Evolutionary conservation across 371 early-diverging fungal genomes (phyloP).

Genomic region (Batrachochytrium dendrobatidis): DNA sequence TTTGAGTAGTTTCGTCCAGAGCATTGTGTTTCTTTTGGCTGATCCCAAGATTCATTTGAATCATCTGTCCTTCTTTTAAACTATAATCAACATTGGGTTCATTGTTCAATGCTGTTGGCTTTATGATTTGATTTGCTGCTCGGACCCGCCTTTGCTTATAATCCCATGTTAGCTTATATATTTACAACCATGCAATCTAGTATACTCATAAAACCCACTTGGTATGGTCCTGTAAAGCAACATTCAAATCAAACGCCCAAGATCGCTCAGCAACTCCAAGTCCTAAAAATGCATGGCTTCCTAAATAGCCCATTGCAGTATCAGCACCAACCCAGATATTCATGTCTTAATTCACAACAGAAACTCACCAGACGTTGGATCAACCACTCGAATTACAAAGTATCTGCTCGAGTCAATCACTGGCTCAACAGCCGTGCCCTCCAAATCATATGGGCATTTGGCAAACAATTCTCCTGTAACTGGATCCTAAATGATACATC

Average conservation of each 20-base stretch:
- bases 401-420: slow-evolving; percentile 87
- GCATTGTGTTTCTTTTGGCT: neutral
- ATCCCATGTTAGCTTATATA: neutral
- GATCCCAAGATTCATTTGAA: slow-evolving; percentile 69
- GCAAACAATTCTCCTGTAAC: slow-evolving; percentile 79
- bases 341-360: neutral
- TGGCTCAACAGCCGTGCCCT: slow-evolving; percentile 72
- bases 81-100: slow-evolving; percentile 71
- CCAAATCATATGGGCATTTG: slow-evolving; percentile 63
- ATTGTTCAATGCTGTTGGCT: slow-evolving; percentile 7
- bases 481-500: slow-evolving; percentile 5
- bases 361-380: slow-evolving; percentile 47
- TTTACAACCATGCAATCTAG: neutral
- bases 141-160: slow-evolving; percentile 46
- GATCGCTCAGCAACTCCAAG: slow-evolving; percentile 82
- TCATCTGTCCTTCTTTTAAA: slow-evolving; percentile 79
- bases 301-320: slow-evolving; percentile 15
- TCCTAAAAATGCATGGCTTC: slow-evolving; percentile 76
- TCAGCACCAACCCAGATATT: slow-evolving; percentile 16
- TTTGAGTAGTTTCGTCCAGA: no score
- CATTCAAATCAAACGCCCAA: slow-evolving; percentile 89
- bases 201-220: slow-evolving; percentile 38
- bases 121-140: slow-evolving; percentile 46
- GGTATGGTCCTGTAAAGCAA: slow-evolving; percentile 75
- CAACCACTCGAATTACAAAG: slow-evolving; percentile 81